Evolutionary conservation across 371 early-diverging fungal genomes (phyloP).

Genomic region (Conidiobolus incongruus): DNA sequence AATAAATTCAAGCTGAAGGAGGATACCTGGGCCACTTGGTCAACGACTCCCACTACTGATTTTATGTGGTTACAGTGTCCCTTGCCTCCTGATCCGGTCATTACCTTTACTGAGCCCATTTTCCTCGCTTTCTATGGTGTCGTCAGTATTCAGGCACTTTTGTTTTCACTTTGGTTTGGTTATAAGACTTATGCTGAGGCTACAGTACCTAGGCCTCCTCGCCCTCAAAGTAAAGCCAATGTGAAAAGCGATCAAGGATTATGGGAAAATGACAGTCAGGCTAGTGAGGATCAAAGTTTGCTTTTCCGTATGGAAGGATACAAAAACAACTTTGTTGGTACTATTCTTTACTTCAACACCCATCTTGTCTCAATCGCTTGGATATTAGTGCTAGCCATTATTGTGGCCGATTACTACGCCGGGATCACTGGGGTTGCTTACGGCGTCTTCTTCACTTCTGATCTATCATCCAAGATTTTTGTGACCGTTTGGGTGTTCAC

Average conservation of each 20-base stretch:
- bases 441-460: constrained; percentile 22
- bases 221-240: constrained; percentile 4
- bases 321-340: constrained; percentile 24
- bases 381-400: constrained; percentile 32
- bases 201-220: constrained; percentile 4
- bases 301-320: constrained; percentile 35
- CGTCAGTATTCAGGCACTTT: constrained; percentile 12
- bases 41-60: constrained; percentile 10
- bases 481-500: constrained; percentile 44
- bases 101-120: constrained; percentile 28
- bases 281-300: no score
- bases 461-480: constrained; percentile 29
- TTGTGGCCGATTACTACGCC: constrained; percentile 48
- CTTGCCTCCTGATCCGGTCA: constrained; percentile 13
- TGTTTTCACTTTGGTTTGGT: constrained; percentile 19
- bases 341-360: constrained; percentile 21
- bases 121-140: constrained; percentile 27
- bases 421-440: constrained; percentile 13
- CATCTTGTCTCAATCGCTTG: constrained; percentile 26
- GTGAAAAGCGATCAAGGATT: constrained; percentile 11
- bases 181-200: constrained; percentile 13
- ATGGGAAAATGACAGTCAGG: no score
- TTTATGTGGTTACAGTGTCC: constrained; percentile 28
- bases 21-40: constrained; percentile 9
- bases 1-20: not conserved